A percentile compares a stretch with the other conserved stretches of the same genome.
These are phyloP conservation scores for Curvularia sp. DNA, from an alignment of 2,329 filamentous ascomycete genomes.

Conservation along the genomic window DNA sequence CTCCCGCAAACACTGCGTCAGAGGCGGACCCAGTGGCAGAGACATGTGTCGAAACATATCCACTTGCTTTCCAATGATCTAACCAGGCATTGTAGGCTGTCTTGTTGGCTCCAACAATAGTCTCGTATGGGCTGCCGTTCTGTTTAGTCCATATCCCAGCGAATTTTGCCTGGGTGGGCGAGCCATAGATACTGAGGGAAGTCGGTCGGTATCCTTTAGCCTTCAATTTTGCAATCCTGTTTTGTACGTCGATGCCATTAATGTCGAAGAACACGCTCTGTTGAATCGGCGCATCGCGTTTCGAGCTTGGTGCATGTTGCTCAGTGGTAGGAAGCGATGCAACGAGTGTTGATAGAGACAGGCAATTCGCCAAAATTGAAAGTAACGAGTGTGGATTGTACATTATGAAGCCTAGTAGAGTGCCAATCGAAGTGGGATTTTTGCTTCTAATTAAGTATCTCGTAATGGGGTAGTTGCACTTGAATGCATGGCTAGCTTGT, in stretches of 20 bases:
- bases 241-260: constrained; percentile 10
- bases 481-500: neutral
- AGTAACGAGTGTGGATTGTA: constrained; percentile 16
- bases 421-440: neutral
- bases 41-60: constrained; percentile 32
- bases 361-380: constrained; percentile 2
- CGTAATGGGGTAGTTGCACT: neutral
- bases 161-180: constrained; percentile 21
- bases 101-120: constrained; percentile 24
- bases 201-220: constrained; percentile 24
- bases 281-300: constrained; percentile 19
- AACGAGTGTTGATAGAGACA: constrained; percentile 19
- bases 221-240: constrained; percentile 19
- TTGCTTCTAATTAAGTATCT: neutral
- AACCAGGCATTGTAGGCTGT: constrained; percentile 28
- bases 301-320: constrained; percentile 9
- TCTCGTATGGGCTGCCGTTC: constrained; percentile 23
- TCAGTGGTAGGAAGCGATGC: constrained; percentile 12
- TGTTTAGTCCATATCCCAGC: constrained; percentile 31
- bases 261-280: constrained; percentile 22
- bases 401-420: constrained; percentile 7
- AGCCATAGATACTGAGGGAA: constrained; percentile 27
- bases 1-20: constrained; percentile 29
- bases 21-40: constrained; percentile 30
- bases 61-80: constrained; percentile 21